Percentiles rank a stretch among this genome's conserved stretches.
These are phyloP conservation scores for Actinomortierella ambigua DNA, from an alignment of 371 early-diverging fungal genomes.

Conservation along the genomic window DNA sequence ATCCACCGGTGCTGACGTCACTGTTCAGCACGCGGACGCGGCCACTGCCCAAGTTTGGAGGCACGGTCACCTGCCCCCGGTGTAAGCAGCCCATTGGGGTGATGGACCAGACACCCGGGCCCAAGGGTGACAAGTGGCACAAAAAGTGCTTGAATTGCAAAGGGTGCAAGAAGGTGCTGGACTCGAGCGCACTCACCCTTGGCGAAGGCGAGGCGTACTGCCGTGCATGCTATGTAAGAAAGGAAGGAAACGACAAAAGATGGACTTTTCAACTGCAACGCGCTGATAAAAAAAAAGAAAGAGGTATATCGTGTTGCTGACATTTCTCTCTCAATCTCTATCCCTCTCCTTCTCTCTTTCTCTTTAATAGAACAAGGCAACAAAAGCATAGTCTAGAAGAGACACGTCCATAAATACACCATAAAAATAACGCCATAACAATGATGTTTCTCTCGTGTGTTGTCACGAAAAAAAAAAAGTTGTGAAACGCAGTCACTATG, in stretches of 20 bases:
- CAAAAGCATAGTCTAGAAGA: no score
- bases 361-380: slow-evolving; percentile 16
- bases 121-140: slow-evolving; percentile 63
- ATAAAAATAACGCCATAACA: no score
- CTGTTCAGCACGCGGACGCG: slow-evolving; percentile 41
- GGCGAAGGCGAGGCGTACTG: slow-evolving; percentile 53
- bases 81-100: slow-evolving; percentile 56
- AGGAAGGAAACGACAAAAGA: no score
- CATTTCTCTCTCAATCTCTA: neutral
- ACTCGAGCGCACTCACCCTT: slow-evolving; percentile 57
- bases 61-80: slow-evolving; percentile 57
- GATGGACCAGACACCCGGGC: slow-evolving; percentile 63
- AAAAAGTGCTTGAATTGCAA: slow-evolving; percentile 62
- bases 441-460: no score
- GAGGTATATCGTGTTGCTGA: no score
- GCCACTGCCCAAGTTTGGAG: slow-evolving; percentile 57
- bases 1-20: slow-evolving; percentile 28
- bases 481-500: no score
- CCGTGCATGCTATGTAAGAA: slow-evolving; percentile 52
- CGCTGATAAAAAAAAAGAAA: no score
- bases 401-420: no score
- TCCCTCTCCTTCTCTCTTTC: neutral
- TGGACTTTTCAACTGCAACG: no score
- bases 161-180: slow-evolving; percentile 59
- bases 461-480: no score